These are phyloP conservation scores for Pichia sp. DNA, from an alignment of 1,139 yeast genomes.

Conservation along the genomic window DNA sequence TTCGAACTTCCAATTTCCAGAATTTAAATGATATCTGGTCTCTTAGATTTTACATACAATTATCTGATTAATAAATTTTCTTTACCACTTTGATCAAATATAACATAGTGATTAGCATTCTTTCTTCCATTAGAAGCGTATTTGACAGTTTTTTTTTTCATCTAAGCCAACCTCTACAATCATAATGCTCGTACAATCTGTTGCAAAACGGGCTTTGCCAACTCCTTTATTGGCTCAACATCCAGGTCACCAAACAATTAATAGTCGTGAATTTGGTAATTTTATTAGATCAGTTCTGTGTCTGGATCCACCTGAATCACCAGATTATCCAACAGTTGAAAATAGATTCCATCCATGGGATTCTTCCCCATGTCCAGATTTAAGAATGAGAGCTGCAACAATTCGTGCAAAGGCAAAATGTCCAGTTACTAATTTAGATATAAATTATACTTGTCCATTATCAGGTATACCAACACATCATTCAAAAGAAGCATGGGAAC, in stretches of 20 bases:
- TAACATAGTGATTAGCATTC: too few species aligned
- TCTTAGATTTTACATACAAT: too few species aligned
- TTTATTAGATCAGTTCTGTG: slow-evolving; percentile 54
- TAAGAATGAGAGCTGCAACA: slow-evolving; percentile 86
- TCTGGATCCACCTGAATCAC: slow-evolving; percentile 55
- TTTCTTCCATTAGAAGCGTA: too few species aligned
- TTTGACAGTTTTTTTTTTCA: too few species aligned
- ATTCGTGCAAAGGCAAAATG: slow-evolving; percentile 85
- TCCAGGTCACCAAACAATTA: not conserved
- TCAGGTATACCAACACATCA: slow-evolving; percentile 98
- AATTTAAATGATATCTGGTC: too few species aligned
- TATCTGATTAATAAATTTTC: too few species aligned
- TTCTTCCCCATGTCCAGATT: slow-evolving; percentile 80
- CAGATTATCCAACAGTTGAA: slow-evolving; percentile 57
- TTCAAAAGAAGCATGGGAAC: slow-evolving; percentile 81
- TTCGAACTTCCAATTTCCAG: too few species aligned
- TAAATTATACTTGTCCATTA: slow-evolving; percentile 81
- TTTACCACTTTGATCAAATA: too few species aligned
- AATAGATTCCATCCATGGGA: slow-evolving; percentile 84
- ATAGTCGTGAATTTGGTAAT: slow-evolving; percentile 33
- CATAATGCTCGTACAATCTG: not conserved
- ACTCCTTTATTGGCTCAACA: not conserved
- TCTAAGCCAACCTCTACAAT: too few species aligned
- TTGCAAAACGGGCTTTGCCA: slow-evolving; percentile 5
- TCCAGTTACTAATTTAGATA: slow-evolving; percentile 80